Conservation (phyloP, 306 rosid species). For the Dicorynia guianensis region DNA sequence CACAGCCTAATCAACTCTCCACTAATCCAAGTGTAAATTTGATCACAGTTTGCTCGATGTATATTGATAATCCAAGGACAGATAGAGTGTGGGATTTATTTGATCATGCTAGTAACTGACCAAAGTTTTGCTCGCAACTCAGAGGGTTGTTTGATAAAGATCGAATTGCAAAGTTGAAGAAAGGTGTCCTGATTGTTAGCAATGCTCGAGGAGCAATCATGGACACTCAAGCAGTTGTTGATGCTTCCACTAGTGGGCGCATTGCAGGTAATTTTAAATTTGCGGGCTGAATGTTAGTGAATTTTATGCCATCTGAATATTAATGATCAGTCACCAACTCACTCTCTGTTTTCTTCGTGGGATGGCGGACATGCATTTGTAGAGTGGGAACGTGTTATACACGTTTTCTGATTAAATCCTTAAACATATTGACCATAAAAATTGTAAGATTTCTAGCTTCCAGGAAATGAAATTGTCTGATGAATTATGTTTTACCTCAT, state of each 20-base stretch:
- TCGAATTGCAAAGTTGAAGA: slow-evolving; percentile 81
- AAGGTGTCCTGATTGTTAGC: slow-evolving; percentile 86
- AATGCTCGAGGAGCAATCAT: slow-evolving; percentile 95
- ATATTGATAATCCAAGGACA: neutral
- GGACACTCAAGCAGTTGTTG: slow-evolving; percentile 90
- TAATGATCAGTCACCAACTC: neutral
- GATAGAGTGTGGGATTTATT: neutral
- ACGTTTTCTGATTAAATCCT: too few species aligned
- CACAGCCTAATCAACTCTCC: neutral
- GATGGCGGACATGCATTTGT: too few species aligned
- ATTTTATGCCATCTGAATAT: slow-evolving; percentile 16
- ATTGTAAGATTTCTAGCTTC: too few species aligned
- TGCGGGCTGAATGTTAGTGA: neutral
- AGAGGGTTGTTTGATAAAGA: slow-evolving; percentile 86
- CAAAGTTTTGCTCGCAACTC: slow-evolving; percentile 35
- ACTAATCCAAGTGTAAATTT: neutral
- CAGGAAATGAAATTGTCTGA: too few species aligned
- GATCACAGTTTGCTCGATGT: slow-evolving; percentile 5
- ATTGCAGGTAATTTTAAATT: slow-evolving; percentile 69
- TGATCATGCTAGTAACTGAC: slow-evolving; percentile 15
- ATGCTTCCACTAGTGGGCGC: slow-evolving; percentile 88
- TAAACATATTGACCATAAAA: too few species aligned
- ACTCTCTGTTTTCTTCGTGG: neutral
- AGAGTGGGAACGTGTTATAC: too few species aligned
- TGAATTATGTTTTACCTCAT: too few species aligned